Evolutionary conservation across 2,329 filamentous ascomycete genomes (phyloP), one percentile per base, ranked within the genome.

Genomic region (Fusarium sp.): DNA sequence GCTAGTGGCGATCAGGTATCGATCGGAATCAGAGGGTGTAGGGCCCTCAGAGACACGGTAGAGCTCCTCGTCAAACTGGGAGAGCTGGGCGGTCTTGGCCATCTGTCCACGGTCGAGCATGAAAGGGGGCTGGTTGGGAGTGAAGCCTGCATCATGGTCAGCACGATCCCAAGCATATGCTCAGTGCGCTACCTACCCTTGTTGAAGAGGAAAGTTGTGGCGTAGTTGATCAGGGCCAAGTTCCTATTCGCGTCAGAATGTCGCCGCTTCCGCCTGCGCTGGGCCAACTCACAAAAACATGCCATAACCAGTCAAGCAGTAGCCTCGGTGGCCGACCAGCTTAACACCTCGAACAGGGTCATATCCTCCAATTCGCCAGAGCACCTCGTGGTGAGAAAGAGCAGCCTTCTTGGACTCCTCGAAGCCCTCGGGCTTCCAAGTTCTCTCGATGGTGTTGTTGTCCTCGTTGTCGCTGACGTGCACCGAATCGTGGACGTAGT

Each of bases 51-150:
- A 91, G 27, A 99, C 96, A 85, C 98, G 98, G 89, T 99, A 99
- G 60, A 99, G 87, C 83, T 98, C 96, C 82, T 98, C 96, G 80
- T 99, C 96, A 79, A 99, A 99, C 79, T 98, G 94, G 76, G 96
- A 95, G 29, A 99, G 91, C 84, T 99, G 96, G 3, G 96, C 96
- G 0, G 96, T 99, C 88, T 98, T 98, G 69, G 93, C 95, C 96
- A 99, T 99, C 82, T 94, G 92, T 59, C 97, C 94, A 83, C 94
- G 93, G 72, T 96, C 89, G 94, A 98, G 98, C 87, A 99, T 97
- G 80, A 94, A 95, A 2, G 95, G 95, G 2, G 96, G 93, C 80
- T 96, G 94, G 74, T 96, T 91, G 9, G 94, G 92, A 33, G 89
- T 94, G 84, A 95, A 97, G 65, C 93, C 95, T 83, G 27, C 16